These are phyloP conservation scores for Microstegium vimineum DNA, from an alignment of 176 grass and related monocot species.

Conservation along the genomic window DNA sequence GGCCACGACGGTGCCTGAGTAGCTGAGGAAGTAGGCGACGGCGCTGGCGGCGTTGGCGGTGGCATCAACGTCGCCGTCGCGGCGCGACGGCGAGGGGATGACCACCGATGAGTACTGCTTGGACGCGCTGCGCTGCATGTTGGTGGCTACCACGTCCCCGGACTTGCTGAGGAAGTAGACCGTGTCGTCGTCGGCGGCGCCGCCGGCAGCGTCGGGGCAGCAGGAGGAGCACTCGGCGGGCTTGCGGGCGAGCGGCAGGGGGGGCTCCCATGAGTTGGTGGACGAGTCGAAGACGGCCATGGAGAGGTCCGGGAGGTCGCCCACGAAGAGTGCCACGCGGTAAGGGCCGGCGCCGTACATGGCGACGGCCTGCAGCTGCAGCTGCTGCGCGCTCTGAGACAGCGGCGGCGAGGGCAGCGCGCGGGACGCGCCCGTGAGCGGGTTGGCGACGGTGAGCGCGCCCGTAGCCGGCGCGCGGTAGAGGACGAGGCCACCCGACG, in stretches of 20 bases:
- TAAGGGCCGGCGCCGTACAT: constrained; percentile 50
- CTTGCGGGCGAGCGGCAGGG: constrained; percentile 38
- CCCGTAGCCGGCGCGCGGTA: constrained; percentile 45
- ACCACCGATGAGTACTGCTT: constrained; percentile 78
- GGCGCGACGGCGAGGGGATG: neutral
- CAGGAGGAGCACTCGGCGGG: neutral
- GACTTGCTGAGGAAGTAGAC: constrained; percentile 87
- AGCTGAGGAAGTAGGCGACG: constrained; percentile 68
- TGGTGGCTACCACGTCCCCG: constrained; percentile 77
- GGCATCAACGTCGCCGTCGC: neutral
- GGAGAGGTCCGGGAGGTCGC: constrained; percentile 54
- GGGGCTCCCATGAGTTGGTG: constrained; percentile 36
- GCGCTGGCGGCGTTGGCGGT: neutral
- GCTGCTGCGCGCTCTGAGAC: neutral
- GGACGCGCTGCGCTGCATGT: constrained; percentile 79
- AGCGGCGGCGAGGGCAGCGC: constrained; percentile 45
- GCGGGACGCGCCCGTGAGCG: constrained; percentile 55
- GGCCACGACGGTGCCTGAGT: constrained; percentile 64
- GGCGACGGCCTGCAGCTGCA: constrained; percentile 73
- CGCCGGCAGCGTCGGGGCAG: neutral
- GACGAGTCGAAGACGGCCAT: constrained; percentile 56
- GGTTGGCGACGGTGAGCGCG: constrained; percentile 57
- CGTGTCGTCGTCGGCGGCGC: constrained; percentile 29
- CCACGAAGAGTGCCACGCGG: constrained; percentile 53
- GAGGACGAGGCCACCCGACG: constrained; percentile 73